A percentile compares a stretch with the other conserved stretches of the same genome.
Evolutionary conservation across 495 filamentous ascomycete species (phyloP).

Genomic region (Aspergillus sclerotioniger): DNA sequence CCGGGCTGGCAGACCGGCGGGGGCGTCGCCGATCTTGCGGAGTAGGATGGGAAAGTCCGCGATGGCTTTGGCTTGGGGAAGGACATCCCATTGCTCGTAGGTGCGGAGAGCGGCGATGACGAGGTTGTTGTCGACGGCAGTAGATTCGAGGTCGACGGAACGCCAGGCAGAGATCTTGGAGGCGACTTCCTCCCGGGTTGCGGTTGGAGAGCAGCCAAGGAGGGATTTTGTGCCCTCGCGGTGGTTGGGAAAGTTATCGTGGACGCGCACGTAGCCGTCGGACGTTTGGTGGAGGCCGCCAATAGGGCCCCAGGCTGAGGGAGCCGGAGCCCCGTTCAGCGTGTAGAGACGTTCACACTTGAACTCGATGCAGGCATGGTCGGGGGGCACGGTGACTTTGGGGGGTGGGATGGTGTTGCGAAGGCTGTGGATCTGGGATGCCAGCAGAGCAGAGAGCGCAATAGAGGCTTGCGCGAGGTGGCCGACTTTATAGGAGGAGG

Average conservation of each 20-base stretch:
- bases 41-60: slow-evolving; percentile 40
- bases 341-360: slow-evolving; percentile 42
- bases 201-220: slow-evolving; percentile 25
- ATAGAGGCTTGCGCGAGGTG: slow-evolving; percentile 45
- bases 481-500: slow-evolving; percentile 46
- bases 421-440: slow-evolving; percentile 34
- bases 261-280: slow-evolving; percentile 47
- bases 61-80: slow-evolving; percentile 35
- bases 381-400: slow-evolving; percentile 29
- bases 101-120: slow-evolving; percentile 41
- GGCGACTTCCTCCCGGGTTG: slow-evolving; percentile 32
- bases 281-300: slow-evolving; percentile 41
- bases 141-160: slow-evolving; percentile 37
- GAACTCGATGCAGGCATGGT: slow-evolving; percentile 44
- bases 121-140: slow-evolving; percentile 23
- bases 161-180: slow-evolving; percentile 29
- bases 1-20: slow-evolving; percentile 13
- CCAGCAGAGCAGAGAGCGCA: slow-evolving; percentile 38
- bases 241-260: slow-evolving; percentile 44
- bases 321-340: slow-evolving; percentile 25
- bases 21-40: slow-evolving; percentile 24
- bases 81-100: slow-evolving; percentile 40
- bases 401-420: slow-evolving; percentile 20
- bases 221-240: slow-evolving; percentile 34
- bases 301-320: slow-evolving; percentile 33